These are phyloP conservation scores for Lolium multiflorum DNA, from an alignment of 176 grass and related monocot species.

Conservation along the genomic window DNA sequence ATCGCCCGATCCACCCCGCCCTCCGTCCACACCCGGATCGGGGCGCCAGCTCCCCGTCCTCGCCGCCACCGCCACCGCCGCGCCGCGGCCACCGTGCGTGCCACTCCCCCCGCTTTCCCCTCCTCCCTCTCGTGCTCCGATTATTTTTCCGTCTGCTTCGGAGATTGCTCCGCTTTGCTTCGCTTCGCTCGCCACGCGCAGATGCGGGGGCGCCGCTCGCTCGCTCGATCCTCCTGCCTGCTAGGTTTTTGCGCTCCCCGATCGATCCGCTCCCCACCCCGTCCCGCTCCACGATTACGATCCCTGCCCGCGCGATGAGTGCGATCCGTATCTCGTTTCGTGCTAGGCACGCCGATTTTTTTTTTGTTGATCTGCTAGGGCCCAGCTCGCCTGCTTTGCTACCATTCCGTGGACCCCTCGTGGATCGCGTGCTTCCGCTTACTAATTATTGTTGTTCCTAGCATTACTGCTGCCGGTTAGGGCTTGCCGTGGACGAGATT, in stretches of 20 bases:
- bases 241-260: slow-evolving; percentile 15
- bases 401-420: neutral
- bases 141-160: neutral
- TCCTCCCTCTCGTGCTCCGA: neutral
- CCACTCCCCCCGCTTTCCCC: neutral
- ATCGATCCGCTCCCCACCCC: neutral
- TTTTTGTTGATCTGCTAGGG: neutral
- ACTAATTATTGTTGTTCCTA: neutral
- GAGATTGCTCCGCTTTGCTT: neutral
- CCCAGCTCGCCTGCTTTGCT: neutral
- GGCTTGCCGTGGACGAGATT: neutral
- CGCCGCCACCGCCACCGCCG: neutral
- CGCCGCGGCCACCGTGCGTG: slow-evolving; percentile 17
- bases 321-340: slow-evolving; percentile 18
- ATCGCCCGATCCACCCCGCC: neutral
- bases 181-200: neutral
- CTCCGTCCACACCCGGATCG: neutral
- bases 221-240: neutral
- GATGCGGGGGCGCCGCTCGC: neutral
- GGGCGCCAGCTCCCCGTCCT: neutral
- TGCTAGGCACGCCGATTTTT: neutral
- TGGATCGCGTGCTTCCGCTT: neutral
- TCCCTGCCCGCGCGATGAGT: neutral
- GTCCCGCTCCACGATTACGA: no score
- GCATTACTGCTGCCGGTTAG: neutral